These are phyloP conservation scores for Marchantia paleacea DNA, from an alignment of 225 moss, liverwort and hornwort species.

Conservation along the genomic window DNA sequence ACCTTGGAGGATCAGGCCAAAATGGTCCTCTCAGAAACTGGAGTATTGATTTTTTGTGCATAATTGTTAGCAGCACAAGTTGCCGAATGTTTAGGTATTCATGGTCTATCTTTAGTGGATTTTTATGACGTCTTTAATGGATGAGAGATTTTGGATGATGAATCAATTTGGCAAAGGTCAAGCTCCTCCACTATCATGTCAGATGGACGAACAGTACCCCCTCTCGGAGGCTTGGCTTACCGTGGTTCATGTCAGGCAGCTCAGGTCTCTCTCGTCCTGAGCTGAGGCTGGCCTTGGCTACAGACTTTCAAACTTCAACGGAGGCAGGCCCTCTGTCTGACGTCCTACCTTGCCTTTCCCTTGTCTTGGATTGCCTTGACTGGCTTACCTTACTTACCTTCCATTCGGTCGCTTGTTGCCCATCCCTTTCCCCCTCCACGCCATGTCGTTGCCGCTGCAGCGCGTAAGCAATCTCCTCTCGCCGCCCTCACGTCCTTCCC, in stretches of 20 bases:
- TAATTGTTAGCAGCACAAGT: background rate
- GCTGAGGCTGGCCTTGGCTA: background rate
- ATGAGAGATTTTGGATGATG: background rate
- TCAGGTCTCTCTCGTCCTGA: background rate
- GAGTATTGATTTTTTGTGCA: background rate
- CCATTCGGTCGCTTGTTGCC: background rate
- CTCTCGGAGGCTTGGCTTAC: background rate
- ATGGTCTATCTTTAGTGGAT: background rate
- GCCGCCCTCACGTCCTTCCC: background rate
- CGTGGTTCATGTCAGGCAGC: background rate
- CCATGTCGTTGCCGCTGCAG: no score
- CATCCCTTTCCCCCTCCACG: background rate
- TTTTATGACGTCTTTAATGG: conserved; percentile 5
- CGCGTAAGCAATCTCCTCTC: background rate
- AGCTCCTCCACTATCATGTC: background rate
- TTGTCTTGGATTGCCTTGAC: no score
- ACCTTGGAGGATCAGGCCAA: background rate
- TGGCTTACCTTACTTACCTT: background rate
- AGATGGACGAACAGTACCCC: background rate
- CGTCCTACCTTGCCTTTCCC: background rate
- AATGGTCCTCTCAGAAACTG: background rate
- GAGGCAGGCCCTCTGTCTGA: background rate
- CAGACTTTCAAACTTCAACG: background rate
- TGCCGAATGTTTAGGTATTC: background rate
- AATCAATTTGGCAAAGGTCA: background rate